Evolutionary conservation across 1,284 basidiomycete genomes (phyloP).

Genomic region (Ustilago lituana): DNA sequence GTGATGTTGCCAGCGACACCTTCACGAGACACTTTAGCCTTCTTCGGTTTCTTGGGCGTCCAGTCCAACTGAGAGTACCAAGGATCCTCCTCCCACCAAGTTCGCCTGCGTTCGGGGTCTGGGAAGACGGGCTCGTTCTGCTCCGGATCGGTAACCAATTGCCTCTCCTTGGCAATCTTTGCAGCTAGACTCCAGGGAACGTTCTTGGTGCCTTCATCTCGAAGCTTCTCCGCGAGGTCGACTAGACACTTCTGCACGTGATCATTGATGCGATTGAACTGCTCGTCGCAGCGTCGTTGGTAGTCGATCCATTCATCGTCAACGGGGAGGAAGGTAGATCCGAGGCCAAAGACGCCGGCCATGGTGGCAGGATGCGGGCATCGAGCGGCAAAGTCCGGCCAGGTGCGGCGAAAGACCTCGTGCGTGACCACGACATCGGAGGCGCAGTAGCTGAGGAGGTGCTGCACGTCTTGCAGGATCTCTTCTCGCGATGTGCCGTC

Average conservation of each 20-base stretch:
- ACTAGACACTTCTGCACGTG: slow-evolving; percentile 77
- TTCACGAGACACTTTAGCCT: slow-evolving; percentile 11
- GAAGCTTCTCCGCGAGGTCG: slow-evolving; percentile 75
- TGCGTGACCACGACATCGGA: slow-evolving; percentile 86
- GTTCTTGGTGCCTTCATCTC: slow-evolving; percentile 40
- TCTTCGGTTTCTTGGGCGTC: slow-evolving; percentile 85
- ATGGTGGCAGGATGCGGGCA: slow-evolving; percentile 95
- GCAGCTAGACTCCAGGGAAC: slow-evolving; percentile 54
- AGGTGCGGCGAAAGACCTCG: slow-evolving; percentile 79
- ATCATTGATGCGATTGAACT: slow-evolving; percentile 80
- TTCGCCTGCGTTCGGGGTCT: slow-evolving; percentile 32
- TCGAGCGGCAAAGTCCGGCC: slow-evolving; percentile 83
- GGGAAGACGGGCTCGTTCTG: slow-evolving; percentile 32
- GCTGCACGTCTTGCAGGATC: slow-evolving; percentile 76
- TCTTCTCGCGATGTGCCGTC: slow-evolving; percentile 73
- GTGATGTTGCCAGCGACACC: slow-evolving; percentile 4
- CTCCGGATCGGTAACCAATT: slow-evolving; percentile 17
- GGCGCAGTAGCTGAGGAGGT: slow-evolving; percentile 89
- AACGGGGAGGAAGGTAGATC: slow-evolving; percentile 88
- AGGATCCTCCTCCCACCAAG: slow-evolving; percentile 77
- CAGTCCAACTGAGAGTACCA: slow-evolving; percentile 95
- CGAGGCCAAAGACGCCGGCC: slow-evolving; percentile 90
- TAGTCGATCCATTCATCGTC: slow-evolving; percentile 89
- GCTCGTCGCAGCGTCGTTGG: slow-evolving; percentile 78
- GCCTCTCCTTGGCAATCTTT: slow-evolving; percentile 56